Evolutionary conservation across 2,329 filamentous ascomycete genomes (phyloP).

Genomic region (Zalaria sp.): DNA sequence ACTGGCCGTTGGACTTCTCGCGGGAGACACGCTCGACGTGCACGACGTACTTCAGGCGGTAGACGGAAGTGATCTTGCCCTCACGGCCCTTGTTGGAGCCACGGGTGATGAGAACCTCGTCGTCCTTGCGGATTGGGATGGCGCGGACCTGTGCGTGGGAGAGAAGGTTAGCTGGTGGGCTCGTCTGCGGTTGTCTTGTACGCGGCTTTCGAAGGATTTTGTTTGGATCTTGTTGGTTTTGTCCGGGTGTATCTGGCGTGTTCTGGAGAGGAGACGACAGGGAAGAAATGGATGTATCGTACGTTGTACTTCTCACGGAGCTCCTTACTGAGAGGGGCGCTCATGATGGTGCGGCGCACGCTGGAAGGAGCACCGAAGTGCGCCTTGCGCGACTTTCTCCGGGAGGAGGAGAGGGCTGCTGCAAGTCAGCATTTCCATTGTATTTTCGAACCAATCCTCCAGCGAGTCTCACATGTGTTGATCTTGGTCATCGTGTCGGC

Average conservation of each 20-base stretch:
- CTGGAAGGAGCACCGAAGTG: constrained; percentile 94
- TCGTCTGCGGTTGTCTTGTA: neutral
- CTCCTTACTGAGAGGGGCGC: constrained; percentile 89
- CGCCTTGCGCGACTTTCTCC: constrained; percentile 97
- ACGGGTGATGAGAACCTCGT: constrained; percentile 67
- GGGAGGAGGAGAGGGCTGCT: constrained; percentile 59
- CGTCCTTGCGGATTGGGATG: constrained; percentile 95
- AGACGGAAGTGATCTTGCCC: constrained; percentile 95
- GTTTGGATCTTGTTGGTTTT: too few species aligned
- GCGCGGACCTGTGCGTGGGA: constrained; percentile 56
- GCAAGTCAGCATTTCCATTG: constrained; percentile 1
- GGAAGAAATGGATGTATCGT: constrained; percentile 23
- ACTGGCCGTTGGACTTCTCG: constrained; percentile 96
- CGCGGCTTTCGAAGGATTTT: too few species aligned
- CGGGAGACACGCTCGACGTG: constrained; percentile 94
- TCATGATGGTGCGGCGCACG: constrained; percentile 93
- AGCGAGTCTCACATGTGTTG: constrained; percentile 39
- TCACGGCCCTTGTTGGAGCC: constrained; percentile 94
- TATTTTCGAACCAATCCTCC: neutral
- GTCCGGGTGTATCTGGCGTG: too few species aligned
- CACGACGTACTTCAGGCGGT: constrained; percentile 95
- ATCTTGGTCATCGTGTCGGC: constrained; percentile 56
- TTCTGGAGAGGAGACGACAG: too few species aligned
- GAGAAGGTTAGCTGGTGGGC: constrained; percentile 6
- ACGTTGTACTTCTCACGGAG: constrained; percentile 99